phyloP scores from a whole-genome alignment of 1,284 basidiomycete species.

The Sphagnurus paluster region DNA sequence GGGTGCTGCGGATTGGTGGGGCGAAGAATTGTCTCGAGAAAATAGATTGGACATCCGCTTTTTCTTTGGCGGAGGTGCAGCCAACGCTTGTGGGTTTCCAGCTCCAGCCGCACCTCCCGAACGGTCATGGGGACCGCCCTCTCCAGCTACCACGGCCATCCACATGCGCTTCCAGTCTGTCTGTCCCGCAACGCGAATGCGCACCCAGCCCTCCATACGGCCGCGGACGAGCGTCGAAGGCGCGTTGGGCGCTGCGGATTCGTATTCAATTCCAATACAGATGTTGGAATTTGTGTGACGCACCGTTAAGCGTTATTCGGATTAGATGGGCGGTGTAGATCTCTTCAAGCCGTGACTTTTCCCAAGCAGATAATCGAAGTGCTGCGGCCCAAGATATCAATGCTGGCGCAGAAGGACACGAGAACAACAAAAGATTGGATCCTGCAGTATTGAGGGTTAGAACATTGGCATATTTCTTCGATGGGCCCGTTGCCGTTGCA shows the following conservation, averaged over 20 bases:
- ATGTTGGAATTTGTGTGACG: conserved; percentile 8
- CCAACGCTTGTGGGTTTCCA: conserved; percentile 17
- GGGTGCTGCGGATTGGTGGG: conserved; percentile 27
- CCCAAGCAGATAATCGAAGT: conserved; percentile 90
- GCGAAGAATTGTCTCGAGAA: conserved; percentile 37
- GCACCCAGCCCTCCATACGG: conserved; percentile 90
- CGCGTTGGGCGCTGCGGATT: conserved; percentile 58
- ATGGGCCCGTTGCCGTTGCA: conserved; percentile 43
- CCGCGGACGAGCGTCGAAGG: conserved; percentile 70
- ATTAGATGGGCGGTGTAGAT: conserved; percentile 96
- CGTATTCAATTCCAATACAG: conserved; percentile 4
- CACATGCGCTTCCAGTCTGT: conserved; percentile 96
- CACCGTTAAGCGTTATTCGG: conserved; percentile 62
- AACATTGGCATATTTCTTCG: conserved; percentile 72
- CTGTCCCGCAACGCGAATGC: conserved; percentile 89
- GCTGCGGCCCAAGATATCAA: conserved; percentile 91
- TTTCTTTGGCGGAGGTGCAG: conserved; percentile 36
- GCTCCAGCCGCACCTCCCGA: conserved; percentile 6
- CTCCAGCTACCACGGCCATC: conserved; percentile 70
- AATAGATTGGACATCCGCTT: conserved; percentile 74
- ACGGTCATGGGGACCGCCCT: conserved; percentile 24
- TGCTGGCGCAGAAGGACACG: conserved; percentile 71
- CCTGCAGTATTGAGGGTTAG: conserved; percentile 95
- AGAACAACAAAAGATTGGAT: conserved; percentile 88
- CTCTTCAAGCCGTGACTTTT: conserved; percentile 93